These are phyloP conservation scores for Paraphaeosphaeria minitans DNA, from an alignment of 2,329 filamentous ascomycete genomes.

Conservation along the genomic window DNA sequence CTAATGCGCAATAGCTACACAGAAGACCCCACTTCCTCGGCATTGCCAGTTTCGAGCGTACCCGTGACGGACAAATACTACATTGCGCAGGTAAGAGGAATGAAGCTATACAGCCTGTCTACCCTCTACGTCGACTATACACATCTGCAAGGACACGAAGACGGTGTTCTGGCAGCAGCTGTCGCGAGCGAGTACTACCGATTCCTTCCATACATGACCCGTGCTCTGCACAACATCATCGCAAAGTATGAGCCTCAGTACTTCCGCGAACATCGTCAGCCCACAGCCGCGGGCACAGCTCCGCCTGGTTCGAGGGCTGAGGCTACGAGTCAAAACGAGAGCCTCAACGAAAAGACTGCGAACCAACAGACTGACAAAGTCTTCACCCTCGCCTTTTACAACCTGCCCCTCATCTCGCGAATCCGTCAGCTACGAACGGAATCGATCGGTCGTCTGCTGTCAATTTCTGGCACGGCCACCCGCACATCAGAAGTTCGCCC, in stretches of 20 bases:
- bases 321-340: conserved; percentile 63
- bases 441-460: conserved; percentile 90
- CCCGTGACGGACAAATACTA: conserved; percentile 82
- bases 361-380: conserved; percentile 98
- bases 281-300: conserved; percentile 73
- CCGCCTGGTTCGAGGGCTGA: conserved; percentile 64
- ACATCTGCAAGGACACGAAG: conserved; percentile 77
- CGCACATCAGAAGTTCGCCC: conserved; percentile 96
- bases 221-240: conserved; percentile 89
- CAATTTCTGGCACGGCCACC: conserved; percentile 95
- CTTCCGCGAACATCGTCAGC: conserved; percentile 89
- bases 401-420: conserved; percentile 83
- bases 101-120: conserved; percentile 75
- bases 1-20: conserved; percentile 56
- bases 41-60: conserved; percentile 70
- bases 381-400: conserved; percentile 92
- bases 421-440: conserved; percentile 84
- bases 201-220: conserved; percentile 88
- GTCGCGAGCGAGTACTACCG: conserved; percentile 93
- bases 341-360: conserved; percentile 72
- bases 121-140: conserved; percentile 87
- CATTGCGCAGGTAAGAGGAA: conserved; percentile 79
- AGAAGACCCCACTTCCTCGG: conserved; percentile 69
- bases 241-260: conserved; percentile 93
- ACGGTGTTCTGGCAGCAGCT: conserved; percentile 81